A percentile compares a stretch with the other conserved stretches of the same genome.
Evolutionary conservation across 495 filamentous ascomycete species (phyloP).

Genomic region (Penicillium roqueforti): DNA sequence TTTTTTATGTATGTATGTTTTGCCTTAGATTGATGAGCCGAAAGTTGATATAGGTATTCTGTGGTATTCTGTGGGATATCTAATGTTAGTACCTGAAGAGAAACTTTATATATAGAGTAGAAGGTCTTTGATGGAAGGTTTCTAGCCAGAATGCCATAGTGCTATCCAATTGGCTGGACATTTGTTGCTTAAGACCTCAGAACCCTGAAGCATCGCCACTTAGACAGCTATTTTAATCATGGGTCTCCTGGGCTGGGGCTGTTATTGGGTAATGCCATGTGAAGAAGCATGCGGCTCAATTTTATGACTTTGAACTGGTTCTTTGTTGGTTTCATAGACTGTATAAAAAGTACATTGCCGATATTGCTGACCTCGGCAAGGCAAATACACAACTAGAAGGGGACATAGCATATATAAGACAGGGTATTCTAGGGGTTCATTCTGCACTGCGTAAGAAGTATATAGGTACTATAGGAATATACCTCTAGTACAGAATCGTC

Average conservation of each 20-base stretch:
- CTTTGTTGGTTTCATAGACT: not conserved
- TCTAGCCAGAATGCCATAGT: not conserved
- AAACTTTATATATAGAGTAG: not conserved
- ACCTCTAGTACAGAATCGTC: not conserved
- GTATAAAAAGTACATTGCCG: not conserved
- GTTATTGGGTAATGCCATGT: not conserved
- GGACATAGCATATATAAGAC: not conserved
- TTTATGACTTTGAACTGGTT: not conserved
- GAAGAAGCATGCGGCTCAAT: conserved; percentile 1
- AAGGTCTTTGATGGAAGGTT: not conserved
- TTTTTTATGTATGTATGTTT: not conserved
- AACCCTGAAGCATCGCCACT: conserved; percentile 9
- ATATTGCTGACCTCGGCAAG: conserved; percentile 3
- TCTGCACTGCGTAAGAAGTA: not conserved
- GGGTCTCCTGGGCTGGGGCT: not conserved
- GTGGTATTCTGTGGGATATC: not conserved
- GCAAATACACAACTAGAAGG: not conserved
- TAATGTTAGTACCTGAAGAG: not conserved
- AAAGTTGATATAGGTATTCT: not conserved
- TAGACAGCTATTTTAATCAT: conserved; percentile 1
- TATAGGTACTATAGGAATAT: not conserved
- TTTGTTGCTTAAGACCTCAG: not conserved
- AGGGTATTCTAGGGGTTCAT: not conserved
- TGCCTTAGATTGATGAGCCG: not conserved
- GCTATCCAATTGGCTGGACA: conserved; percentile 9